These are phyloP conservation scores for Gastrolobium villosum DNA, from an alignment of 306 rosid genomes.

Conservation along the genomic window DNA sequence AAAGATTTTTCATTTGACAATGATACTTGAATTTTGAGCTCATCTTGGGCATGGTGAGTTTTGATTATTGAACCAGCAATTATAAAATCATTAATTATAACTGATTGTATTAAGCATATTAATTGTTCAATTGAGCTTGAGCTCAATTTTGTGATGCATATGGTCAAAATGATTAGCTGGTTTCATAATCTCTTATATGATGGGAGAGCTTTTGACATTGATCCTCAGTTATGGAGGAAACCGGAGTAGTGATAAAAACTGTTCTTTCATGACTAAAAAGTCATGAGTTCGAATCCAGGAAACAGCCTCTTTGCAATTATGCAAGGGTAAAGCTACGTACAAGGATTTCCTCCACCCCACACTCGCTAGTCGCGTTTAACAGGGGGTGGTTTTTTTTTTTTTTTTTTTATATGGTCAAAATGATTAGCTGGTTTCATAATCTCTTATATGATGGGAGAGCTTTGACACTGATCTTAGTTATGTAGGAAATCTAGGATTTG, in stretches of 20 bases:
- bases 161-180: constrained; percentile 19
- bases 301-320: no score
- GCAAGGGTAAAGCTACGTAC: no score
- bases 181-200: constrained; percentile 27
- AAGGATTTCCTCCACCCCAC: no score
- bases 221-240: constrained; percentile 26
- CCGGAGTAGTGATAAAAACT: no score
- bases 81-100: not conserved
- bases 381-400: no score
- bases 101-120: not conserved
- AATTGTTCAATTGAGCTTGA: not conserved
- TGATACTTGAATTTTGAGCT: constrained; percentile 17
- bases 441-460: not conserved
- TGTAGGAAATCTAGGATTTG: constrained; percentile 12
- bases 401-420: not conserved
- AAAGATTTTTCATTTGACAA: constrained; percentile 21
- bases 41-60: not conserved
- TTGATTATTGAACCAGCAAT: constrained; percentile 6
- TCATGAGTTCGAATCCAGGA: no score
- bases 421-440: constrained; percentile 29
- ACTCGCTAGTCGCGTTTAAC: no score
- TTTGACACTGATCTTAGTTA: constrained; percentile 20
- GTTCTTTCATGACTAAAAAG: no score
- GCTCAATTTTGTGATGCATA: not conserved
- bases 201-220: not conserved